Percentiles rank a stretch among this genome's conserved stretches.
Evolutionary conservation across 2,329 filamentous ascomycete genomes (phyloP).

Genomic region (Fusarium sp.): DNA sequence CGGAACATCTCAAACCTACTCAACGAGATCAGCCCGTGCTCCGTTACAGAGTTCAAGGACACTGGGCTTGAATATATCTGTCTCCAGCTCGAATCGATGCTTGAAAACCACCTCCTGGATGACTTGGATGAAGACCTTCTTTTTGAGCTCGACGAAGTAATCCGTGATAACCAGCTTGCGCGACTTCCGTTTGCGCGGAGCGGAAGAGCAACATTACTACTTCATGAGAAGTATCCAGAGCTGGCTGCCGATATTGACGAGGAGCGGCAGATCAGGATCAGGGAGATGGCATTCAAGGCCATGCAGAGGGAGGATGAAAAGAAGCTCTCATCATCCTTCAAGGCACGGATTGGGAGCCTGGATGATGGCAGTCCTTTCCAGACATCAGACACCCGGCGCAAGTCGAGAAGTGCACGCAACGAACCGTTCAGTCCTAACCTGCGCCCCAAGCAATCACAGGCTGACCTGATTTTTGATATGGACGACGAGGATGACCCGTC

Average conservation of each 20-base stretch:
- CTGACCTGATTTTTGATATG: constrained; percentile 94
- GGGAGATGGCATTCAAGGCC: constrained; percentile 78
- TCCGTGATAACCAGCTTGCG: constrained; percentile 84
- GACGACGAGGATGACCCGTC: constrained; percentile 75
- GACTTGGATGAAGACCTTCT: constrained; percentile 88
- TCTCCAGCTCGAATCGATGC: constrained; percentile 88
- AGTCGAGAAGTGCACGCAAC: constrained; percentile 60
- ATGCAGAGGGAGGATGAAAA: constrained; percentile 74
- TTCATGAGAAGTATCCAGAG: constrained; percentile 74
- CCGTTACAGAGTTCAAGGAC: constrained; percentile 87
- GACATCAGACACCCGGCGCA: constrained; percentile 61
- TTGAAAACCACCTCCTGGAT: constrained; percentile 89
- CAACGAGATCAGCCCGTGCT: constrained; percentile 87
- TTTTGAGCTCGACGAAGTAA: constrained; percentile 81
- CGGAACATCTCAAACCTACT: constrained; percentile 88
- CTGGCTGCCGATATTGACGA: constrained; percentile 75
- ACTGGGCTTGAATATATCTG: constrained; percentile 92
- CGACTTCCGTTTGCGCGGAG: constrained; percentile 83
- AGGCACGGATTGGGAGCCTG: constrained; percentile 69
- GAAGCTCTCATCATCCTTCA: constrained; percentile 70
- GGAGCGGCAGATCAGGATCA: constrained; percentile 76
- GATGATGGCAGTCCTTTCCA: constrained; percentile 67
- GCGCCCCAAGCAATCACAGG: constrained; percentile 74
- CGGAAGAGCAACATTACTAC: constrained; percentile 73
- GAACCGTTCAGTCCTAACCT: constrained; percentile 75